These are phyloP conservation scores for Monilinia laxa DNA, from an alignment of 2,329 filamentous ascomycete species.

Conservation along the genomic window DNA sequence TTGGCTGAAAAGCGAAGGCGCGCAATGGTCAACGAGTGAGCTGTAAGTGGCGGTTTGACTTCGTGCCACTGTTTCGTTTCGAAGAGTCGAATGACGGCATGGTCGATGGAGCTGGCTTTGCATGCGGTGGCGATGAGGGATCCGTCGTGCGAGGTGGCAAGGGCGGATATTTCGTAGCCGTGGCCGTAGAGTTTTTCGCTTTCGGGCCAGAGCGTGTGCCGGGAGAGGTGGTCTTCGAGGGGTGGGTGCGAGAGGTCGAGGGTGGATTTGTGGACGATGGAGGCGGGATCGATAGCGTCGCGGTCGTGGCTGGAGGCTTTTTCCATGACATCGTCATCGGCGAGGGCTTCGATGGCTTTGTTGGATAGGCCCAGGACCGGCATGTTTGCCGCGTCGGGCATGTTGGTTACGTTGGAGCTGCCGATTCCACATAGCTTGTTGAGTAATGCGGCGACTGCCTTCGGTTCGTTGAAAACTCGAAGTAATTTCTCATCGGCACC, in stretches of 20 bases:
- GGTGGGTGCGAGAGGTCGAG: constrained; percentile 73
- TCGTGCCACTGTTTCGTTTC: constrained; percentile 87
- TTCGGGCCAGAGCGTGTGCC: constrained; percentile 93
- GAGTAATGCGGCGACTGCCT: constrained; percentile 75
- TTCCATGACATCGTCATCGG: constrained; percentile 50
- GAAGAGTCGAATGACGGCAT: constrained; percentile 90
- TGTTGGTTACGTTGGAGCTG: constrained; percentile 43
- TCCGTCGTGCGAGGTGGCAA: constrained; percentile 75
- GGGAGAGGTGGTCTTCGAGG: constrained; percentile 82
- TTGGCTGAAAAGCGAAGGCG: constrained; percentile 76
- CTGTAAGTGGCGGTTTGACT: constrained; percentile 75
- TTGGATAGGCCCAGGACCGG: constrained; percentile 94
- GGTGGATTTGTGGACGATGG: constrained; percentile 54
- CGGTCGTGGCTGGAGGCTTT: constrained; percentile 43
- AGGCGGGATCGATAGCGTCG: constrained; percentile 32
- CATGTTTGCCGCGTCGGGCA: constrained; percentile 90
- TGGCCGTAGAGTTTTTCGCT: constrained; percentile 96
- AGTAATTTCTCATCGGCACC: constrained; percentile 98
- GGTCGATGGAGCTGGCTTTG: constrained; percentile 86
- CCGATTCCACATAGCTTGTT: constrained; percentile 63
- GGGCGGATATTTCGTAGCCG: constrained; percentile 91
- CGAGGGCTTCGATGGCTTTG: constrained; percentile 72
- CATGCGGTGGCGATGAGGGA: constrained; percentile 84
- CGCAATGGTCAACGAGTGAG: constrained; percentile 84
- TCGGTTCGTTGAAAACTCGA: constrained; percentile 88